These are phyloP conservation scores for Mucor plumbeus DNA, from an alignment of 371 early-diverging fungal species.

Conservation along the genomic window DNA sequence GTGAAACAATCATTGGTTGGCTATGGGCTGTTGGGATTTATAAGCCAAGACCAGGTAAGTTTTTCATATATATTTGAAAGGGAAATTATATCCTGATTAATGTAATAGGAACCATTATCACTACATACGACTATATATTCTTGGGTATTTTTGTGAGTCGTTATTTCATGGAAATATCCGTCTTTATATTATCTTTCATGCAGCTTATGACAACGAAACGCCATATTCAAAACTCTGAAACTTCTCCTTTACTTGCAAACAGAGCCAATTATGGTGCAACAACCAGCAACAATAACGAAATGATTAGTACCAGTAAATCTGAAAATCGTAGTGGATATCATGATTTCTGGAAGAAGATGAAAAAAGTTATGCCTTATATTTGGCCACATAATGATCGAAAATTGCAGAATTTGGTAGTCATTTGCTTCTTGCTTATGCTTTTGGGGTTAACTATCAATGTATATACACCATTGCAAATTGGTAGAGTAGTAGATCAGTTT, in stretches of 20 bases:
- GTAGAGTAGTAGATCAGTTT: constrained; percentile 73
- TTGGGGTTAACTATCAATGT: constrained; percentile 86
- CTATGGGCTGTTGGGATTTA: constrained; percentile 41
- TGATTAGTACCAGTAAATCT: constrained; percentile 10
- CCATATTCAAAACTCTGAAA: constrained; percentile 12
- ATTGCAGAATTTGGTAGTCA: constrained; percentile 72
- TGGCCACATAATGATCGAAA: constrained; percentile 76
- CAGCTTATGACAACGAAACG: constrained; percentile 35
- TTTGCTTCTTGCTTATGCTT: constrained; percentile 72
- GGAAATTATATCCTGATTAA: not conserved
- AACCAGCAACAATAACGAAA: not conserved
- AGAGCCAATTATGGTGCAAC: constrained; percentile 27
- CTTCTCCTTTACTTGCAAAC: constrained; percentile 19
- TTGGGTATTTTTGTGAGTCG: constrained; percentile 41
- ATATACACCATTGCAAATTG: constrained; percentile 84
- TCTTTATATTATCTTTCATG: constrained; percentile 31
- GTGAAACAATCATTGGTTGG: constrained; percentile 47
- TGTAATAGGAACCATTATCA: constrained; percentile 27
- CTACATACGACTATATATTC: constrained; percentile 40
- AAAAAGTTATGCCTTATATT: constrained; percentile 78
- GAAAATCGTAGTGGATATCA: constrained; percentile 34
- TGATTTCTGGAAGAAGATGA: constrained; percentile 61
- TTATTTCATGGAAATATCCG: constrained; percentile 33
- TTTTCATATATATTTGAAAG: not conserved
- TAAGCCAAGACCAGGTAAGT: constrained; percentile 43